These are phyloP conservation scores for Hanseniaspora jakobsenii DNA, from an alignment of 805 yeast genomes.

Conservation along the genomic window DNA sequence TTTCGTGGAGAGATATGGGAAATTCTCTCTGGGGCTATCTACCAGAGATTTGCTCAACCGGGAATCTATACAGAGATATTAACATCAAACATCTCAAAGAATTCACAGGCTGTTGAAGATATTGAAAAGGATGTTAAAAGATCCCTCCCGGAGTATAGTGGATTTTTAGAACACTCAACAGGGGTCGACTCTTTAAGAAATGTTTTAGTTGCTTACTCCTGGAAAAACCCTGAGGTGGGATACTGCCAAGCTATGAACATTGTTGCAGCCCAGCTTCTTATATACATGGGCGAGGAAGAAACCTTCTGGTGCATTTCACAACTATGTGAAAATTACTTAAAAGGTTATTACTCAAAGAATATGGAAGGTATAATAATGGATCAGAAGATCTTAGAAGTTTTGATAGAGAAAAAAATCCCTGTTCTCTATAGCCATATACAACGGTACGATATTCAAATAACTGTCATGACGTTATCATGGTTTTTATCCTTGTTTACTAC, in stretches of 20 bases:
- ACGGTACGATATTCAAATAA: slow-evolving; percentile 72
- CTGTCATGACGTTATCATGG: slow-evolving; percentile 94
- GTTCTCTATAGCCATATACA: slow-evolving; percentile 70
- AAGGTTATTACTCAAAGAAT: slow-evolving; percentile 92
- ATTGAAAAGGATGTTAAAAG: slow-evolving; percentile 92
- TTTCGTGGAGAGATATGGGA: slow-evolving; percentile 97
- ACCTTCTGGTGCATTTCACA: slow-evolving; percentile 85
- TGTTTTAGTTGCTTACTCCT: slow-evolving; percentile 85
- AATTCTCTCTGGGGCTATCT: slow-evolving; percentile 74
- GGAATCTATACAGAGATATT: slow-evolving; percentile 50
- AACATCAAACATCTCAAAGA: slow-evolving; percentile 47
- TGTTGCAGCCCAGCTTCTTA: slow-evolving; percentile 64
- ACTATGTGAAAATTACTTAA: slow-evolving; percentile 73
- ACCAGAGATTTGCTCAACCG: slow-evolving; percentile 49
- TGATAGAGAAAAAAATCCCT: slow-evolving; percentile 85
- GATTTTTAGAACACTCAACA: slow-evolving; percentile 63
- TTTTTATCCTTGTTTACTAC: slow-evolving; percentile 78
- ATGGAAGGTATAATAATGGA: slow-evolving; percentile 95
- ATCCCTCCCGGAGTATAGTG: slow-evolving; percentile 90
- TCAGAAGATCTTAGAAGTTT: slow-evolving; percentile 82
- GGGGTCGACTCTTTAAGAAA: slow-evolving; percentile 78
- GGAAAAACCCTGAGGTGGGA: slow-evolving; percentile 95
- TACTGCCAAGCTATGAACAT: slow-evolving; percentile 99
- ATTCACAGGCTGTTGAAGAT: slow-evolving; percentile 82
- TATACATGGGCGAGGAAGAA: slow-evolving; percentile 89